These are phyloP conservation scores for Ormosia semicastrata DNA, from an alignment of 306 rosid genomes.

Conservation along the genomic window DNA sequence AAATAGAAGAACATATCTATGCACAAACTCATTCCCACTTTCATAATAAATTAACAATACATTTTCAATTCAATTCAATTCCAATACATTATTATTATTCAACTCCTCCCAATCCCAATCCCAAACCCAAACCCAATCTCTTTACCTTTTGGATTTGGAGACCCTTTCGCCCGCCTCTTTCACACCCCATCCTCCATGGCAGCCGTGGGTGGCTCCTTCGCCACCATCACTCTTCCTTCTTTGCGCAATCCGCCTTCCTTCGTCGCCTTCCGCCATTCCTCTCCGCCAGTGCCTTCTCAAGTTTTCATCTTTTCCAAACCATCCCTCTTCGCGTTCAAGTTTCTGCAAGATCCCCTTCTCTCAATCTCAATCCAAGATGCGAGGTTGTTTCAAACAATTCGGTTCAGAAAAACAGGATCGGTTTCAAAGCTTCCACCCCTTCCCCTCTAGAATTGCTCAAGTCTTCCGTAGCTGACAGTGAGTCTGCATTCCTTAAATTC, in stretches of 20 bases:
- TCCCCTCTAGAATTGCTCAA: slow-evolving; percentile 39
- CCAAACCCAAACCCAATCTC: no score
- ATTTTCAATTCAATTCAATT: no score
- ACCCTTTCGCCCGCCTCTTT: not conserved
- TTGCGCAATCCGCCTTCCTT: not conserved
- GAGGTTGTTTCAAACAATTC: not conserved
- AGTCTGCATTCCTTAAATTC: not conserved
- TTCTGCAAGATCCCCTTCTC: not conserved
- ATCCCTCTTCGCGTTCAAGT: not conserved
- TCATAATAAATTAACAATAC: no score
- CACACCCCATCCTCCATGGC: not conserved
- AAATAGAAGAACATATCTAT: no score
- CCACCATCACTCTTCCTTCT: not conserved
- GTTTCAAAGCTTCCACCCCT: slow-evolving; percentile 1
- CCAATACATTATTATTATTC: no score
- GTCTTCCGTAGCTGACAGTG: slow-evolving; percentile 33
- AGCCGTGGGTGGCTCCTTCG: slow-evolving; percentile 1
- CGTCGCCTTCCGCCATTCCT: not conserved
- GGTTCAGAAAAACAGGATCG: not conserved
- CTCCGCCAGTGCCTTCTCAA: no score
- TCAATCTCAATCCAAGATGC: slow-evolving; percentile 13
- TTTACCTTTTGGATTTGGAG: no score
- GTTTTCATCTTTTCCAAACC: not conserved
- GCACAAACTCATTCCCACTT: no score
- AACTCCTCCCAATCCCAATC: no score